Evolutionary conservation across 2,329 filamentous ascomycete genomes (phyloP).

Genomic region (Cladosporium cucumerinum): DNA sequence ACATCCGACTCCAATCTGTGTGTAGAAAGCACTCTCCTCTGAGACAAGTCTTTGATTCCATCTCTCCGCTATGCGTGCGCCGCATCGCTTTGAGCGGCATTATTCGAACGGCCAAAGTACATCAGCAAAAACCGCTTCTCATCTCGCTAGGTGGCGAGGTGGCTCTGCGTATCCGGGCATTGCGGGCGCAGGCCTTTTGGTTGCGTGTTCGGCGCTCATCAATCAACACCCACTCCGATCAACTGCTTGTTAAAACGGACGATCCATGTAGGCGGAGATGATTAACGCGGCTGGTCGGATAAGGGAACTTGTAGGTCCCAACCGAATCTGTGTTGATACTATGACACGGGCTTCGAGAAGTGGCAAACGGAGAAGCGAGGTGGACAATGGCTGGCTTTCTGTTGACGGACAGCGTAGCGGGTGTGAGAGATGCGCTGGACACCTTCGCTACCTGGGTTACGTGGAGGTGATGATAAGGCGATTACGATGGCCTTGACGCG

Average conservation of each 20-base stretch:
- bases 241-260: constrained; percentile 33
- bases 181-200: constrained; percentile 28
- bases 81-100: constrained; percentile 56
- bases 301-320: constrained; percentile 31
- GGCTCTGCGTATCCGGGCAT: neutral
- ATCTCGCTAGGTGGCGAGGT: constrained; percentile 13
- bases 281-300: constrained; percentile 65
- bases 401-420: constrained; percentile 37
- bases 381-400: constrained; percentile 44
- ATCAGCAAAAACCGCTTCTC: constrained; percentile 82
- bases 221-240: constrained; percentile 47
- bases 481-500: constrained; percentile 20
- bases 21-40: constrained; percentile 73
- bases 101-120: constrained; percentile 77
- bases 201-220: constrained; percentile 55
- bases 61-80: constrained; percentile 45
- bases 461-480: constrained; percentile 6
- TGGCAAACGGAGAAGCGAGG: constrained; percentile 45
- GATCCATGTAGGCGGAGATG: constrained; percentile 49
- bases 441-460: constrained; percentile 37
- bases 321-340: constrained; percentile 15
- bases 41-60: constrained; percentile 95
- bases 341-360: constrained; percentile 29
- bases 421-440: constrained; percentile 51
- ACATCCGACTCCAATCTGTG: constrained; percentile 54